phyloP scores from a whole-genome alignment of 805 yeast genomes.

The Kuraishia cidri region DNA sequence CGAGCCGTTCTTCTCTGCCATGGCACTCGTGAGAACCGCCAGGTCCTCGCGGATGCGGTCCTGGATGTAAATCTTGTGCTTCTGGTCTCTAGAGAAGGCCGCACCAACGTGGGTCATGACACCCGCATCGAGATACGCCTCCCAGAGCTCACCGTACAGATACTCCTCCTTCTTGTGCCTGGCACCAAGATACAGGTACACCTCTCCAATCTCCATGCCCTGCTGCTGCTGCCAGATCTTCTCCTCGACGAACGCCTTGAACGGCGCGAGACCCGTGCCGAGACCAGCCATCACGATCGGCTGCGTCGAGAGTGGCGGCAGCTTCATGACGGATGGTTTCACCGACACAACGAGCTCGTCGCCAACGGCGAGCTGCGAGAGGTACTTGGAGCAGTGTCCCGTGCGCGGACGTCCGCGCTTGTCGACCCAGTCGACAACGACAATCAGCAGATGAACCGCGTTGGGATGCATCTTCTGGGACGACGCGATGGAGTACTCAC shows the following conservation, averaged over 20 bases:
- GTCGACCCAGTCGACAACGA: slow-evolving; percentile 95
- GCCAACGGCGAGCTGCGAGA: slow-evolving; percentile 73
- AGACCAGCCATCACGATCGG: slow-evolving; percentile 96
- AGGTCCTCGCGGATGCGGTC: slow-evolving; percentile 80
- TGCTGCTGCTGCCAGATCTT: slow-evolving; percentile 88
- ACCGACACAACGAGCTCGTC: slow-evolving; percentile 87
- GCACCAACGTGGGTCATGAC: slow-evolving; percentile 92
- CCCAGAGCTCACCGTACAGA: slow-evolving; percentile 95
- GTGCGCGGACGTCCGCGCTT: slow-evolving; percentile 74
- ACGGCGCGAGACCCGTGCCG: slow-evolving; percentile 97
- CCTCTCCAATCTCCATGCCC: slow-evolving; percentile 83
- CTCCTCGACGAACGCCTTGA: slow-evolving; percentile 95
- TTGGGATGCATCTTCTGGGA: slow-evolving; percentile 89
- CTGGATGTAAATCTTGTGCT: slow-evolving; percentile 89
- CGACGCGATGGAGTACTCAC: slow-evolving; percentile 96
- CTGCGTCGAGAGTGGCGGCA: slow-evolving; percentile 79
- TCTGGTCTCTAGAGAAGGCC: slow-evolving; percentile 96
- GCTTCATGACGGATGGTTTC: slow-evolving; percentile 94
- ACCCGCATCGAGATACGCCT: slow-evolving; percentile 90
- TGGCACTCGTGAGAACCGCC: slow-evolving; percentile 66
- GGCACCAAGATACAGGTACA: slow-evolving; percentile 83
- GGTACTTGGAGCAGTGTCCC: slow-evolving; percentile 91
- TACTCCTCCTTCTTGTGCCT: slow-evolving; percentile 95
- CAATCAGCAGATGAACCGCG: slow-evolving; percentile 84
- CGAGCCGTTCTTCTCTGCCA: slow-evolving; percentile 71